These are phyloP conservation scores for Benincasa hispida DNA, from an alignment of 306 rosid genomes.

Conservation along the genomic window DNA sequence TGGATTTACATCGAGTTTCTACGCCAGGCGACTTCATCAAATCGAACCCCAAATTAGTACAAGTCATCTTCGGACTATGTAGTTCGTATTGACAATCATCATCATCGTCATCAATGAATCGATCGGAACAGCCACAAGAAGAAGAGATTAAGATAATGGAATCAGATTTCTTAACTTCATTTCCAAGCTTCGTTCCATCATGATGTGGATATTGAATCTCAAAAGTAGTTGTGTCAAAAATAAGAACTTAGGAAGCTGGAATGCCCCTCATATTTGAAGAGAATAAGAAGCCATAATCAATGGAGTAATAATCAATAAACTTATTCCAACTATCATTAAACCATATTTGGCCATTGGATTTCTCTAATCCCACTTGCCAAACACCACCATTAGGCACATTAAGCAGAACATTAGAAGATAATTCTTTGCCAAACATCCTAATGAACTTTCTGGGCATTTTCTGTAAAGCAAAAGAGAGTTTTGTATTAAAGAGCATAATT, in stretches of 20 bases:
- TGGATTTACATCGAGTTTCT: neutral
- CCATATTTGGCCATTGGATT: neutral
- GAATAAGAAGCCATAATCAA: constrained; percentile 1
- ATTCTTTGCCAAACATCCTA: neutral
- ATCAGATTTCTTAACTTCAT: neutral
- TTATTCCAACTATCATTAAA: constrained; percentile 9
- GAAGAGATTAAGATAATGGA: neutral
- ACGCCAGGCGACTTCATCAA: neutral
- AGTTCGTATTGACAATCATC: neutral
- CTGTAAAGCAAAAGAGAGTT: neutral
- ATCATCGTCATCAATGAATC: neutral
- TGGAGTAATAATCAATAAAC: constrained; percentile 8
- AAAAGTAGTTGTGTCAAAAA: constrained; percentile 6
- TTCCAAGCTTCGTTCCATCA: neutral
- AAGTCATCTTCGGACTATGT: neutral
- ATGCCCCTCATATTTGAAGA: constrained; percentile 14
- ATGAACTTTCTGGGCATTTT: constrained; percentile 6
- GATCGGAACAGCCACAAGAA: neutral
- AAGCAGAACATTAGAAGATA: neutral
- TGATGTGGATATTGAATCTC: constrained; percentile 19
- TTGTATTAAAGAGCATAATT: neutral
- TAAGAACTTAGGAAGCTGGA: constrained; percentile 16
- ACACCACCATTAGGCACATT: constrained; percentile 5
- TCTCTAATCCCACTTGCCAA: constrained; percentile 18
- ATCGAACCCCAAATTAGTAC: neutral